Percentiles rank a stretch among this genome's conserved stretches.
phyloP scores from a whole-genome alignment of 75 land plant genomes.

The Azolla pinnata region DNA sequence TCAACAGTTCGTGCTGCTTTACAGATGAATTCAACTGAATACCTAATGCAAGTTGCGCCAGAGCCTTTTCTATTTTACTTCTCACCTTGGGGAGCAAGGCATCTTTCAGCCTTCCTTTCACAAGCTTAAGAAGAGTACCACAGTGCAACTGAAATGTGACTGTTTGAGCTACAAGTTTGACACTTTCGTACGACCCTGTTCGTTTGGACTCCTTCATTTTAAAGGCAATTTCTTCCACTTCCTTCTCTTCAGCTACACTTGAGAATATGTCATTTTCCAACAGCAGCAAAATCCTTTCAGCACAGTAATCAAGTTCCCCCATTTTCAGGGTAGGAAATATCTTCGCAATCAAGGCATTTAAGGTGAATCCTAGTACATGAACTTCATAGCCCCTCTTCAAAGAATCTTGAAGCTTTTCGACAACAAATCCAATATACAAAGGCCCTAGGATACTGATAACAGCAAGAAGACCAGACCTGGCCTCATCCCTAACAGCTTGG shows the following conservation, averaged over 20 bases:
- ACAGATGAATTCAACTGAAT: slow-evolving; percentile 60
- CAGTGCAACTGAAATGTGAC: slow-evolving; percentile 62
- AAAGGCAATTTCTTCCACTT: slow-evolving; percentile 80
- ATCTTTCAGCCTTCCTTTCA: slow-evolving; percentile 34
- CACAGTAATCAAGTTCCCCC: slow-evolving; percentile 74
- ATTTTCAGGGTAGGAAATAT: slow-evolving; percentile 12
- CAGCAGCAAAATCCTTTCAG: slow-evolving; percentile 51
- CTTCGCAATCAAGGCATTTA: slow-evolving; percentile 59
- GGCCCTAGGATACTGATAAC: slow-evolving; percentile 63
- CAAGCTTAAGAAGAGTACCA: slow-evolving; percentile 41
- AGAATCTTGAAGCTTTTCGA: slow-evolving; percentile 41
- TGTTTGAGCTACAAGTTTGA: slow-evolving; percentile 52
- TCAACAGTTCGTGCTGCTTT: slow-evolving; percentile 46
- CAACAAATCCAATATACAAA: slow-evolving; percentile 48
- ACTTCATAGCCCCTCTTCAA: slow-evolving; percentile 81
- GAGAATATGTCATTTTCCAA: slow-evolving; percentile 78
- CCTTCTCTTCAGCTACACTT: slow-evolving; percentile 77
- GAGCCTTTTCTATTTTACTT: slow-evolving; percentile 48
- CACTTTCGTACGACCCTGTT: slow-evolving; percentile 66
- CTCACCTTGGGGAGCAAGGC: slow-evolving; percentile 51
- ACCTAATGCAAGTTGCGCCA: slow-evolving; percentile 59
- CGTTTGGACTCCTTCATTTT: slow-evolving; percentile 91
- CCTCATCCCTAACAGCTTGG: slow-evolving; percentile 73
- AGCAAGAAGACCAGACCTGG: slow-evolving; percentile 70
- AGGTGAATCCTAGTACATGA: slow-evolving; percentile 85